Evolutionary conservation across 768 basidiomycete genomes (phyloP), one percentile per base, ranked within the genome.

Genomic region (Agrocybe pediades): DNA sequence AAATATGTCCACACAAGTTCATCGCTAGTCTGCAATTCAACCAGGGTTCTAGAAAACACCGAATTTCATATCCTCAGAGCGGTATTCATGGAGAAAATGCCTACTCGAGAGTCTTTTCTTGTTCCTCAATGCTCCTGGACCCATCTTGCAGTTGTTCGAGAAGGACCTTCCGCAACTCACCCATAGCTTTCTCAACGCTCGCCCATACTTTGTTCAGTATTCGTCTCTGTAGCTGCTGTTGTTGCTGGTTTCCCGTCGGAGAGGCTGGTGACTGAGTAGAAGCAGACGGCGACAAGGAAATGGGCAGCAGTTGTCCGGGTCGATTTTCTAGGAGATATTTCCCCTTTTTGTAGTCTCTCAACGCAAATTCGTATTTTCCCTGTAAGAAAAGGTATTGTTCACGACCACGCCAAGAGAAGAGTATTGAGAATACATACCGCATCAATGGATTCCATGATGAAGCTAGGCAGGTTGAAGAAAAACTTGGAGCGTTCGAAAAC

Each of bases 401-500:
- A n/a, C n/a, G n/a, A n/a, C n/a, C n/a, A n/a, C n/a, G n/a, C n/a
- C n/a, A n/a, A n/a, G n/a, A n/a, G n/a, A n/a, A n/a, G n/a, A n/a
- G n/a, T n/a, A 25, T 25, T 29, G 26, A 20, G 16, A 13, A 20
- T 15, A 71, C 85, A 62, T 67, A 95, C 95, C 45, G 87, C 87
- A 64, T 95, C 89, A 33, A 98, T 89, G 11, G 83, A 88, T 64
- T 96, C 95, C 24, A 92, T 80, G 21, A 99, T 83, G 46, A 88
- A 87, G 30, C 90, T 88, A 0, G 97, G 96, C 9, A 99, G 81
- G 64, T 96, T 98, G 81, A 98, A 98, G 71, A 98, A 92, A 79
- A 98, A 99, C 62, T 94, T 95, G 43, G 92, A 95, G n/a, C 94
- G 83, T 62, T 98, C 95, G 60, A 99, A 98, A 13, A 98, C 90